These are phyloP conservation scores for Cornus suecica DNA, from an alignment of 148 eudicot species.

Conservation along the genomic window DNA sequence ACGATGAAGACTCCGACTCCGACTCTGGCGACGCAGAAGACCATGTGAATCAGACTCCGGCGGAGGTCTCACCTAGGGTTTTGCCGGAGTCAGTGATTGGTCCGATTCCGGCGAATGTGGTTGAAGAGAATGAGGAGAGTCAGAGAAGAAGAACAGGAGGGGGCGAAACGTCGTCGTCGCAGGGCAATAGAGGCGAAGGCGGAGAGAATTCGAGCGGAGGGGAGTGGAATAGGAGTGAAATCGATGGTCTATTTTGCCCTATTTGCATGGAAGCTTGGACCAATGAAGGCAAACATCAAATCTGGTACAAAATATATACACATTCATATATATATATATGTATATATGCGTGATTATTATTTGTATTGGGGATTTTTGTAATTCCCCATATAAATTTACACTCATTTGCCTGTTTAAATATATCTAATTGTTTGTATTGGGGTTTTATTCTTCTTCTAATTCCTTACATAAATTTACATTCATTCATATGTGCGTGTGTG, in stretches of 20 bases:
- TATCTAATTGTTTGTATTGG: too few relatives aligned
- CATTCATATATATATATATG: not conserved
- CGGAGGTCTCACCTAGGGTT: not conserved
- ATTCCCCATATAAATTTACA: not conserved
- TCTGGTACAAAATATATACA: constrained; percentile 33
- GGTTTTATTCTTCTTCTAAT: too few relatives aligned
- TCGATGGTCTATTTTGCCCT: constrained; percentile 72
- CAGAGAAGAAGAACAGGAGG: constrained; percentile 10
- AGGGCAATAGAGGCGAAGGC: constrained; percentile 2
- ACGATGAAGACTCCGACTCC: constrained; percentile 16
- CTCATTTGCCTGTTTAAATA: too few relatives aligned
- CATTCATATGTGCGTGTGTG: too few relatives aligned
- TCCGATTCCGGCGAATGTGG: constrained; percentile 8
- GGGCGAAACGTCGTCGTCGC: constrained; percentile 9
- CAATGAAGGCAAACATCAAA: constrained; percentile 58
- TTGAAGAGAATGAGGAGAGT: constrained; percentile 11
- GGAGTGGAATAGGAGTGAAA: constrained; percentile 33
- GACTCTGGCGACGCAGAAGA: constrained; percentile 16
- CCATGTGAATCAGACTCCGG: not conserved
- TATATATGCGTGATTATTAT: too few relatives aligned
- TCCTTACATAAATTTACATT: not conserved
- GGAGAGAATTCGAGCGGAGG: constrained; percentile 9
- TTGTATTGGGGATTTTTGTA: too few relatives aligned
- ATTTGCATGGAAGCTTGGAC: constrained; percentile 83
- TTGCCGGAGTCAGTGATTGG: not conserved